A percentile compares a stretch with the other conserved stretches of the same genome.
These are phyloP conservation scores for Rosa hybrid DNA, from an alignment of 331 rosid genomes.

Conservation along the genomic window DNA sequence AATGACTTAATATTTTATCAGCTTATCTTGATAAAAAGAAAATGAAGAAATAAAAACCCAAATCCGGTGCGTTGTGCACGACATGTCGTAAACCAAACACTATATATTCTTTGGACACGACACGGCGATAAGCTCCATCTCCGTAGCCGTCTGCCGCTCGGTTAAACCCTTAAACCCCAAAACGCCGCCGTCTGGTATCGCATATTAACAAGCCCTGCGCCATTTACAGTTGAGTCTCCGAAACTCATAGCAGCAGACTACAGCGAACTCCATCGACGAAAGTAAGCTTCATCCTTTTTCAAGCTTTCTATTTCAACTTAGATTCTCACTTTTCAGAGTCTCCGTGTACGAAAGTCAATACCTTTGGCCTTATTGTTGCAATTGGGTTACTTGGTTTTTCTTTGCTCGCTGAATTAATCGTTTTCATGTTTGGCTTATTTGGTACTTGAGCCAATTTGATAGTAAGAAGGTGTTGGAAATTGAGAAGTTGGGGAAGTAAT, in stretches of 20 bases:
- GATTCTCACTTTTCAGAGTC: not conserved
- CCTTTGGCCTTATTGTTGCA: not conserved
- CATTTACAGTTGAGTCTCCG: not conserved
- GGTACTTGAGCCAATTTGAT: not conserved
- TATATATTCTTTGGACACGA: not conserved
- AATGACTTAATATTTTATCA: no score
- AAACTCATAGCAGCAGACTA: not conserved
- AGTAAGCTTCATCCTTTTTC: not conserved
- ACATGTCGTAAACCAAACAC: not conserved
- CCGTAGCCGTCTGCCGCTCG: no score
- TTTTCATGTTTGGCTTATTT: not conserved
- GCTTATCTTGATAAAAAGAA: no score
- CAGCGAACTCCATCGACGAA: not conserved
- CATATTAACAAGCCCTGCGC: not conserved
- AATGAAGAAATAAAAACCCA: no score
- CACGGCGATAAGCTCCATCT: not conserved
- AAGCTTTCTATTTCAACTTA: not conserved
- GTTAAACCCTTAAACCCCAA: conserved; percentile 4
- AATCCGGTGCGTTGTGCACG: not conserved
- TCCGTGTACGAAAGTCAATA: not conserved
- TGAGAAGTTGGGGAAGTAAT: not conserved
- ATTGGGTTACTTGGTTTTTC: not conserved
- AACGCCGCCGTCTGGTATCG: not conserved
- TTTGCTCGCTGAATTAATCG: not conserved
- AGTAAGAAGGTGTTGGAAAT: conserved; percentile 2